Percentiles rank a stretch among this genome's conserved stretches.
These are phyloP conservation scores for Fusarium staphyleae DNA, from an alignment of 2,329 filamentous ascomycete species.

Conservation along the genomic window DNA sequence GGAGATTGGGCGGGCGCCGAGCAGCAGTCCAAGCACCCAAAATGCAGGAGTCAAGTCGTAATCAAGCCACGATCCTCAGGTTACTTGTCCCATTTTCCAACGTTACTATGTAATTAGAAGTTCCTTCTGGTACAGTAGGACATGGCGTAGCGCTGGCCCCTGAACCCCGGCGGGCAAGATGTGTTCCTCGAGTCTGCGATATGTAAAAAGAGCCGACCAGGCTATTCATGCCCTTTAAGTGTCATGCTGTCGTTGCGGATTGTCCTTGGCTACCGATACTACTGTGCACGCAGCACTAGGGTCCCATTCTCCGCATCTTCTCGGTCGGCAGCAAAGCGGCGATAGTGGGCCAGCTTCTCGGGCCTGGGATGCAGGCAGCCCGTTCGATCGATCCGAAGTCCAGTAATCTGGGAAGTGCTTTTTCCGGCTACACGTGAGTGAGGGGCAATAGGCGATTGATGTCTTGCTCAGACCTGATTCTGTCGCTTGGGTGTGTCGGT, in stretches of 20 bases:
- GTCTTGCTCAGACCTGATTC: background rate
- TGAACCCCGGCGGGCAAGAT: background rate
- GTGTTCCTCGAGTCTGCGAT: background rate
- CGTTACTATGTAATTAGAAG: background rate
- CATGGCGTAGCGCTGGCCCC: background rate
- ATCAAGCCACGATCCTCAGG: conserved; percentile 8
- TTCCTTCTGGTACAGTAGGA: background rate
- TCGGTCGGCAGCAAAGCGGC: conserved; percentile 7
- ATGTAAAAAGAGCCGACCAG: no score
- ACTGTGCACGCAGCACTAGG: conserved; percentile 1
- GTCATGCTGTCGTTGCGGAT: conserved; percentile 6
- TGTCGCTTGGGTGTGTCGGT: background rate
- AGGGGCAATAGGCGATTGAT: background rate
- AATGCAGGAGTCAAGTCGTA: conserved; percentile 4
- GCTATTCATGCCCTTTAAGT: conserved; percentile 3
- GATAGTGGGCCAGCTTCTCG: conserved; percentile 15
- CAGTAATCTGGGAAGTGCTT: conserved; percentile 23
- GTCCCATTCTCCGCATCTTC: conserved; percentile 13
- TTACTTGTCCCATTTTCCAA: conserved; percentile 1
- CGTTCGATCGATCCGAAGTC: conserved; percentile 28
- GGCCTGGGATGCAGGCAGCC: conserved; percentile 23
- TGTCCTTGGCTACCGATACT: conserved; percentile 11
- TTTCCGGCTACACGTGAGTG: conserved; percentile 2
- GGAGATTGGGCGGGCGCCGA: background rate
- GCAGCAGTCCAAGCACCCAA: background rate